Evolutionary conservation across 2,329 filamentous ascomycete genomes (phyloP), one percentile per base, ranked within the genome.

Genomic region (Aspergillus sp.): DNA sequence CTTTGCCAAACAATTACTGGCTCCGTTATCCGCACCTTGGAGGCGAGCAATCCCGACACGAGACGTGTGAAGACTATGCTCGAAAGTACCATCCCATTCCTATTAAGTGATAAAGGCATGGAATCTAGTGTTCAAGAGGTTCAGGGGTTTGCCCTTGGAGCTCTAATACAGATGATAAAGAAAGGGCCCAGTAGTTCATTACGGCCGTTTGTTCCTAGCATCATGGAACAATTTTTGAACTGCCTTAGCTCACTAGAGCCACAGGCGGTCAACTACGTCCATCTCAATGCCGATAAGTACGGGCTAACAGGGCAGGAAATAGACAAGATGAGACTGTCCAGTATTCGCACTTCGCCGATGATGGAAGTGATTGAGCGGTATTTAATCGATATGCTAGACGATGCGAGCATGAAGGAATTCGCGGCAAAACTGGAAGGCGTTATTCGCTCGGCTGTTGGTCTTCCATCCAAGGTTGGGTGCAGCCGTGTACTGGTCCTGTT

Each of bases 391-490:
- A 87, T 90, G 52, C 82, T 96, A 2, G 91, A 98, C 68, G 87
- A 86, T 6, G 77, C 81, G 4, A 87, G 89, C n/a, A 93, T 97
- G 86, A 82, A 83, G 46, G 81, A 87, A 19, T 81, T 97, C 9
- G 86, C 88, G 37, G 86, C 87, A 2, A 84, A 81, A 45, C 82
- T 99, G 0, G 89, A 95, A 71, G 82, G 84, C 31, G 88, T 90
- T 0, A 91, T 98, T 75, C 95, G 93, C 71, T 87, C 84, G 25
- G 90, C 93, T 1, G 87, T 99, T 39, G 93, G 93, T 1, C 87
- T 98, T 76, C 93, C 93, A 2, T 96, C 92, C 0, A 98, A 98
- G 77, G 89, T 98, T 48, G 95, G 92, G 39, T 96, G 92, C 68
- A 90, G 89, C 62, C 86, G 91, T 55, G 87, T 97, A 2, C 81